Evolutionary conservation across 495 filamentous ascomycete genomes (phyloP).

Genomic region (Bryoglossum gracile): DNA sequence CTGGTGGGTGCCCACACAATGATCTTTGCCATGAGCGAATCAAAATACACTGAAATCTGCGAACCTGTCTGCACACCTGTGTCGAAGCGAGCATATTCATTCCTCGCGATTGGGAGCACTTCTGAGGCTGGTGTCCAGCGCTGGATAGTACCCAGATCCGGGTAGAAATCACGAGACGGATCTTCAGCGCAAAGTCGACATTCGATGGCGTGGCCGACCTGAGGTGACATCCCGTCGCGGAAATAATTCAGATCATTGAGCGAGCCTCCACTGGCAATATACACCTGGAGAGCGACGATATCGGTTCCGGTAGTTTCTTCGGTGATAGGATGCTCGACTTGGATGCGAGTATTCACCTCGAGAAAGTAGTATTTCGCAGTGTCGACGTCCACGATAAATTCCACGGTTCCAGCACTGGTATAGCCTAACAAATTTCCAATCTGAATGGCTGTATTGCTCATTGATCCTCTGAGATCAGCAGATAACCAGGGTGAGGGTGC

Average conservation of each 20-base stretch:
- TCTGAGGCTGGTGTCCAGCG: slow-evolving; percentile 63
- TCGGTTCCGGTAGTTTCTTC: slow-evolving; percentile 96
- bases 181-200: slow-evolving; percentile 96
- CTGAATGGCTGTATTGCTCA: slow-evolving; percentile 89
- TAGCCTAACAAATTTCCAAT: slow-evolving; percentile 91
- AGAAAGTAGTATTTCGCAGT: slow-evolving; percentile 94
- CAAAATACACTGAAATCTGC: slow-evolving; percentile 90
- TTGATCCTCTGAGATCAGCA: slow-evolving; percentile 69
- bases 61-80: slow-evolving; percentile 88
- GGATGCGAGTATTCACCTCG: slow-evolving; percentile 98
- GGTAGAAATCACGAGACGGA: slow-evolving; percentile 81
- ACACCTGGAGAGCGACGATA: slow-evolving; percentile 92
- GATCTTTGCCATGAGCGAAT: slow-evolving; percentile 98
- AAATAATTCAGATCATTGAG: slow-evolving; percentile 82
- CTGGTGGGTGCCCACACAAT: slow-evolving; percentile 80
- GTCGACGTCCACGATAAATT: slow-evolving; percentile 96
- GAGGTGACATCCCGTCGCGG: slow-evolving; percentile 67
- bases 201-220: slow-evolving; percentile 83
- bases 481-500: slow-evolving; percentile 85
- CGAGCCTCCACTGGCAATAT: slow-evolving; percentile 82
- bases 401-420: slow-evolving; percentile 92
- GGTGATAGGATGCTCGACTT: slow-evolving; percentile 96
- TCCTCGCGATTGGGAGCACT: too few relatives aligned
- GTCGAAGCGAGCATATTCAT: slow-evolving; percentile 77
- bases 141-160: slow-evolving; percentile 85